Evolutionary conservation across 805 yeast species (phyloP).

Genomic region (Cyberlindnera sargentensis): DNA sequence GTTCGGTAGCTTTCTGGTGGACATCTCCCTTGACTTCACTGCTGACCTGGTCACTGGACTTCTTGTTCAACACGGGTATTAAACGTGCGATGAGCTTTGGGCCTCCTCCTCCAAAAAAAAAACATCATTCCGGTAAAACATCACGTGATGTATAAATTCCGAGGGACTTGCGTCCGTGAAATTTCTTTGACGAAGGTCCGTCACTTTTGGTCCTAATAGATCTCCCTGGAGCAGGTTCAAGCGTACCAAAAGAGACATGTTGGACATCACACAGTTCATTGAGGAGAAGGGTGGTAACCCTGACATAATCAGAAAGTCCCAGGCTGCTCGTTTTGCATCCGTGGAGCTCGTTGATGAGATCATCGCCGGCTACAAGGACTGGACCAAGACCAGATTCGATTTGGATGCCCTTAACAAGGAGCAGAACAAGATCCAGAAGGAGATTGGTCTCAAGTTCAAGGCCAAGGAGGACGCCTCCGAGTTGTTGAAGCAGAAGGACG

Average conservation of each 20-base stretch:
- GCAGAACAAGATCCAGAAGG: constrained; percentile 86
- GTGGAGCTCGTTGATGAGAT: constrained; percentile 96
- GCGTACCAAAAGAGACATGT: constrained; percentile 41
- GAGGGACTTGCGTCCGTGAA: too few species aligned
- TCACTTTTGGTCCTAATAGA: too few species aligned
- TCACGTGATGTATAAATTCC: too few species aligned
- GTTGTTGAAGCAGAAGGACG: constrained; percentile 74
- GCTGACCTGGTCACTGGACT: too few species aligned
- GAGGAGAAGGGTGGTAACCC: constrained; percentile 98
- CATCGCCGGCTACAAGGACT: constrained; percentile 80
- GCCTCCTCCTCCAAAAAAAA: too few species aligned
- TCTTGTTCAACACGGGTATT: too few species aligned
- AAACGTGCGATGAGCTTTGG: too few species aligned
- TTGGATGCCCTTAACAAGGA: constrained; percentile 86
- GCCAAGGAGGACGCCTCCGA: constrained; percentile 91
- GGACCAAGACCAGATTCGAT: constrained; percentile 87
- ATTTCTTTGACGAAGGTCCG: too few species aligned
- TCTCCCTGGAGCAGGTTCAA: too few species aligned
- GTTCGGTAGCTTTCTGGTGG: constrained; percentile 42
- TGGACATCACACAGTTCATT: constrained; percentile 86
- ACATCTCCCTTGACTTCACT: constrained; percentile 4
- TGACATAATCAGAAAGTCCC: constrained; percentile 78
- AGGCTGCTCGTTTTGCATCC: constrained; percentile 87
- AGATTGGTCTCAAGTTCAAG: constrained; percentile 86
- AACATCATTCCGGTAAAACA: too few species aligned